Evolutionary conservation across 257 asterid genomes (phyloP), one percentile per base, ranked within the genome.

Genomic region (Nicotiana tabacum): DNA sequence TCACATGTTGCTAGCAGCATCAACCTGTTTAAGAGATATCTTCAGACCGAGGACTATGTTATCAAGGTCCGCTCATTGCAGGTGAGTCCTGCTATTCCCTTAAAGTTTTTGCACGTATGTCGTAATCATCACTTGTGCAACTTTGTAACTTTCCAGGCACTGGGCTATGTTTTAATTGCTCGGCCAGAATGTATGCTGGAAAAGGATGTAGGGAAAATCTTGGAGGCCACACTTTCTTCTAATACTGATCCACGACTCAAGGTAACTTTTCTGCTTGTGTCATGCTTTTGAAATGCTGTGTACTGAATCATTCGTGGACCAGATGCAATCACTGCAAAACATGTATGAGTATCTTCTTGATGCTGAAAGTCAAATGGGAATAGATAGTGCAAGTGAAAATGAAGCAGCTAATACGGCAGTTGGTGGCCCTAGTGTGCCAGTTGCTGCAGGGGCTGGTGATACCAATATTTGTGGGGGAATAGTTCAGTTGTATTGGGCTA

Each of bases 391-490:
- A 65, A 84, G 87, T 87, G 78, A 81, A 68, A 85, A 66, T 78
- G 94, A 90, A 80, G 92, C 79, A 82, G 77, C 70, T 78, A 83
- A 82, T 17, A 66, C 97, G 10, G 84, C 68, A 46, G 88, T 87
- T 87, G 95, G 90, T 83, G 89, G 83, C 76, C 90, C 88, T 72
- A 84, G 88, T 89, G 99, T 96, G 70, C 95, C 99, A 69, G 98
- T 94, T 84, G 99, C 99, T 85, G 98, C 99, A 9, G 99, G 99
- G 77, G 99, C 98, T 81, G 99, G 99, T 67, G 99, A 96, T 89
- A 94, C 99, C 81, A 96, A 96, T 89, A 90, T 96, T 79, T 94
- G 98, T 70, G 99, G 99, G 66, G 97, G 97, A 68, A 93, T 96
- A 89, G 90, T 93, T 88, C 99, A 93, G 88, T 91, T 96, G 83